Evolutionary conservation across 164 flowering plant genomes (phyloP).

Genomic region (Umbellularia californica): DNA sequence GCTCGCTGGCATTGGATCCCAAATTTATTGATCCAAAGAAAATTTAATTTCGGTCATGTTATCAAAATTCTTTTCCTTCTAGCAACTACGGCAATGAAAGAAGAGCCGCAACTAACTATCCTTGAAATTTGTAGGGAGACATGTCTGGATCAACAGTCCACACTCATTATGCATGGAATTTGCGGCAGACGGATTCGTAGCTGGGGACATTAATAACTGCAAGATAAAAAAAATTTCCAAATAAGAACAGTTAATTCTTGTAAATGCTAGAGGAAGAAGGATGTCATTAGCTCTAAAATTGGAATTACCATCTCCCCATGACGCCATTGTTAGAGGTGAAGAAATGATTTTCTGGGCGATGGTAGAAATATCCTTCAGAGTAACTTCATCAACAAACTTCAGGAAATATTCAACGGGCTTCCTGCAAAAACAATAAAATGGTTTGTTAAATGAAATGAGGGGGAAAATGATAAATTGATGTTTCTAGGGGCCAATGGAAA

Average conservation of each 20-base stretch:
- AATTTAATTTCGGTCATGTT: not conserved
- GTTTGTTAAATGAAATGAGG: no score
- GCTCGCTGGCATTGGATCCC: not conserved
- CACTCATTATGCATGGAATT: slow-evolving; percentile 43
- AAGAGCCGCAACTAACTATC: not conserved
- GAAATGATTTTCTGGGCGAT: slow-evolving; percentile 51
- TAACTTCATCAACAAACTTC: slow-evolving; percentile 58
- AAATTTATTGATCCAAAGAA: slow-evolving; percentile 8
- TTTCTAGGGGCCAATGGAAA: no score
- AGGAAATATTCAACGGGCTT: slow-evolving; percentile 52
- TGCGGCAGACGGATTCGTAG: slow-evolving; percentile 67
- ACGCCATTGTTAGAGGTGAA: slow-evolving; percentile 87
- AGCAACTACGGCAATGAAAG: not conserved
- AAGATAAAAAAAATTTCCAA: not conserved
- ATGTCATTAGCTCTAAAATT: no score
- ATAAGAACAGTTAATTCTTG: not conserved
- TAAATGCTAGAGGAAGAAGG: not conserved
- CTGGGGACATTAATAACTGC: slow-evolving; percentile 71
- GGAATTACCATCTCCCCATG: slow-evolving; percentile 80
- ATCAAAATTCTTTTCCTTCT: not conserved
- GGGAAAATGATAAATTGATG: no score
- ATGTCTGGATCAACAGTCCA: not conserved
- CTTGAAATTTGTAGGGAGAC: slow-evolving; percentile 7
- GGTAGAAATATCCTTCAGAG: slow-evolving; percentile 53
- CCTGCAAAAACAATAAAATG: slow-evolving; percentile 13